These are phyloP conservation scores for Dendrobium officinale DNA, from an alignment of 106 monocot species.

Conservation along the genomic window DNA sequence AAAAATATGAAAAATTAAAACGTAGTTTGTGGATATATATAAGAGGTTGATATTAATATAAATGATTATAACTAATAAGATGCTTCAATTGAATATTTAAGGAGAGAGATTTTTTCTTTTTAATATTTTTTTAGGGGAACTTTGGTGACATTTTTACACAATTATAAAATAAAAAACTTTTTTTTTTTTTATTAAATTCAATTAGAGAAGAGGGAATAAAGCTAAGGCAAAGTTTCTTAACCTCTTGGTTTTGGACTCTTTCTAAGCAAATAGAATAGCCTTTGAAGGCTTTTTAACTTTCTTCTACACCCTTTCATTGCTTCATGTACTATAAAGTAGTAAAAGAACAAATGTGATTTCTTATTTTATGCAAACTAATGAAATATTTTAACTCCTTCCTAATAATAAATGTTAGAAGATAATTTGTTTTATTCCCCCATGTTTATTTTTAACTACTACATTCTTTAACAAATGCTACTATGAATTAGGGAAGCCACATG, in stretches of 20 bases:
- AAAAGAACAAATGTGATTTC: not conserved
- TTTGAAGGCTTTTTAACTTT: not conserved
- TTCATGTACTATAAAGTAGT: not conserved
- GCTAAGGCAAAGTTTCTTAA: not conserved
- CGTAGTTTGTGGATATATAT: no score
- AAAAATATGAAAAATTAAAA: no score
- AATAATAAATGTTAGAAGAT: not conserved
- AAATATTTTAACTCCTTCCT: not conserved
- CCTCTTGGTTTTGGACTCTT: not conserved
- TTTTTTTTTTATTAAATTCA: no score
- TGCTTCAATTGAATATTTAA: no score
- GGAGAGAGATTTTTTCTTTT: no score
- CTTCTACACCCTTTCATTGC: not conserved
- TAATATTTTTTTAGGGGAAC: no score
- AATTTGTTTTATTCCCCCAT: not conserved
- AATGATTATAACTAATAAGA: no score
- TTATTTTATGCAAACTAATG: not conserved
- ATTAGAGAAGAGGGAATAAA: not conserved
- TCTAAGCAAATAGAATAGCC: slow-evolving; percentile 5
- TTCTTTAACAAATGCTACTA: not conserved
- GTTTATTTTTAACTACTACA: not conserved
- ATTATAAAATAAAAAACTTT: no score
- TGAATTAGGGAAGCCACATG: not conserved
- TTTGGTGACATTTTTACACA: no score
- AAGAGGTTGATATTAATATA: no score